Evolutionary conservation across 2,329 filamentous ascomycete genomes (phyloP), one percentile per base, ranked within the genome.

Genomic region (Simplicillium sp.): DNA sequence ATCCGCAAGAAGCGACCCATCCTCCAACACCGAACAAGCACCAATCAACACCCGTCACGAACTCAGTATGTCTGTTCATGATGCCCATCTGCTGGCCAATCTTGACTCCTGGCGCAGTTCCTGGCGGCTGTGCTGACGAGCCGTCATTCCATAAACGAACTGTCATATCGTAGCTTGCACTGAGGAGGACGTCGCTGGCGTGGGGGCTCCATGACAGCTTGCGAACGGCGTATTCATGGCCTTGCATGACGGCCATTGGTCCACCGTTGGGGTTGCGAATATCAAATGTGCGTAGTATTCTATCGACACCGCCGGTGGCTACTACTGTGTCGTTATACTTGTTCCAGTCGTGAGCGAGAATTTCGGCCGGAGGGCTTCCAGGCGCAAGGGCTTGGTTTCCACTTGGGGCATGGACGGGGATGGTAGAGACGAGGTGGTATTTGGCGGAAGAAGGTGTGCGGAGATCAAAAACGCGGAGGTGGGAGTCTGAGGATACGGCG

Each of bases 311-410:
- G 1, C 80, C 92, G 0, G 87, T 87, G 0, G 92, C 92, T 41
- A 98, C 68, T 18, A 96, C 71, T 0, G 80, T 83, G 49, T 88
- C 80, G 32, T 84, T 77, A 65, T 98, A 98, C 64, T 98, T 98
- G 67, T 98, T 98, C 92, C 92, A 98, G 62, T 98, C 92, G 63
- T 97, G 92, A 0, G 89, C 95, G 28, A 98, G 74, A 31, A 87
- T 79, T 67, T 98, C 92, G 9, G 79, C 73, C 0, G 88, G 87
- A n/a, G 78, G 68, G 28, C 59, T 62, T 29, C 64, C 57, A 20
- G 63, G 65, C 38, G 54, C 59, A 44, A 49, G 56, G 20, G 48
- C 50, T 39, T 51, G 55, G 13, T 20, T 54, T 51, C 11, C 50
- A 47, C 47, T 52, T 50, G 11, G 66, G 3, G 77, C 77, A 61